Conservation (phyloP, 306 rosid genomes). For the Dalbergia cochinchinensis region DNA sequence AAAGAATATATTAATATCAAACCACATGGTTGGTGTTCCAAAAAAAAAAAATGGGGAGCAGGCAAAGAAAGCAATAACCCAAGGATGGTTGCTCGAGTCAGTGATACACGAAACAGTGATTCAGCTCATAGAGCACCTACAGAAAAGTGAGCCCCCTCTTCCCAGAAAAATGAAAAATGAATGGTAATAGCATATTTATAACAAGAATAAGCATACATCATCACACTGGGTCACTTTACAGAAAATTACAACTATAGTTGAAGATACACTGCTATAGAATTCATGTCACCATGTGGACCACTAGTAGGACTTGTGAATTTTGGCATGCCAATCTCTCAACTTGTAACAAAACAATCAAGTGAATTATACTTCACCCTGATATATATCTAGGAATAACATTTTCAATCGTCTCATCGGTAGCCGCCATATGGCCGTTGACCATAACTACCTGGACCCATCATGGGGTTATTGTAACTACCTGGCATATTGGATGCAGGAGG, state of each 20-base stretch:
- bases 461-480: constrained; percentile 74
- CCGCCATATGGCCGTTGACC: constrained; percentile 84
- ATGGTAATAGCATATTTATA: constrained; percentile 48
- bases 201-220: constrained; percentile 54
- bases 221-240: constrained; percentile 56
- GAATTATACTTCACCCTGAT: constrained; percentile 36
- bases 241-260: constrained; percentile 51
- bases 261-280: constrained; percentile 53
- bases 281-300: constrained; percentile 46
- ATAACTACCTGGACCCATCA: constrained; percentile 83
- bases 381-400: constrained; percentile 10
- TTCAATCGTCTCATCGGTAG: constrained; percentile 65
- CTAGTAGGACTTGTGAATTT: constrained; percentile 26
- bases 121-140: constrained; percentile 40
- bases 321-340: constrained; percentile 48
- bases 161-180: neutral
- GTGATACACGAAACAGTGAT: constrained; percentile 44
- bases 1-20: constrained; percentile 51
- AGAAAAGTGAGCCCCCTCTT: constrained; percentile 52
- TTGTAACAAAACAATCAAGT: constrained; percentile 42
- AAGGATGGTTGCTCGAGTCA: constrained; percentile 48
- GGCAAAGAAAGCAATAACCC: constrained; percentile 52
- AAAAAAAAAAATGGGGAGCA: constrained; percentile 54
- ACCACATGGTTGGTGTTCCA: constrained; percentile 48
- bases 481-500: constrained; percentile 75